A percentile compares a stretch with the other conserved stretches of the same genome.
phyloP scores from a whole-genome alignment of 2,329 filamentous ascomycete genomes.

The Colletotrichum spinosum region DNA sequence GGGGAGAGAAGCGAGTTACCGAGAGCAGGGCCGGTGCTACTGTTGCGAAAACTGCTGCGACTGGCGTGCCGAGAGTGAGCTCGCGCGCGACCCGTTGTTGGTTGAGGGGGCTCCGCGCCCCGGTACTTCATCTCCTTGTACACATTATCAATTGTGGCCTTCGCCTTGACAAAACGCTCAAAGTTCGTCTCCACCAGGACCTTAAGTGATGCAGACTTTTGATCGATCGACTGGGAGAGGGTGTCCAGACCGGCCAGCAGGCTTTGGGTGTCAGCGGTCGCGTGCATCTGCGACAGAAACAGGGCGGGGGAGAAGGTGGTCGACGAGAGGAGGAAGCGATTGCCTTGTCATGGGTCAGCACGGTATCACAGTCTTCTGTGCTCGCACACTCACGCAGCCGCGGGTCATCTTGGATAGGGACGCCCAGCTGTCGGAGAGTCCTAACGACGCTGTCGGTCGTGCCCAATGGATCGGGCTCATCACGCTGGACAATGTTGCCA shows the following conservation, averaged over 20 bases:
- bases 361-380: neutral
- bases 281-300: conserved; percentile 93
- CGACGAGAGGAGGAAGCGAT: conserved; percentile 94
- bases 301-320: conserved; percentile 93
- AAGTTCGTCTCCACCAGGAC: conserved; percentile 98
- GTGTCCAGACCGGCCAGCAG: conserved; percentile 86
- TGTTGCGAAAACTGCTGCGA: conserved; percentile 72
- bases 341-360: conserved; percentile 64
- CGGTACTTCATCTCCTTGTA: conserved; percentile 96
- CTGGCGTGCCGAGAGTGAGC: conserved; percentile 76
- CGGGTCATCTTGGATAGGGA: conserved; percentile 86
- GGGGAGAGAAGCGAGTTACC: conserved; percentile 48
- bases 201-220: conserved; percentile 97
- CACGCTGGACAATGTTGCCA: conserved; percentile 85
- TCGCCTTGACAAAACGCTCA: conserved; percentile 96
- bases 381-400: conserved; percentile 73
- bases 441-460: conserved; percentile 87
- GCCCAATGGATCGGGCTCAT: conserved; percentile 94
- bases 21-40: conserved; percentile 52
- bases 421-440: conserved; percentile 78
- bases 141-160: conserved; percentile 98
- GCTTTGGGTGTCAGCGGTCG: conserved; percentile 83
- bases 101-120: conserved; percentile 63
- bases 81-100: conserved; percentile 48
- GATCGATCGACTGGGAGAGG: conserved; percentile 91